Percentiles rank a stretch among this genome's conserved stretches.
Conservation (phyloP, 148 eudicot species). For the Vaccinium darrowii region DNA sequence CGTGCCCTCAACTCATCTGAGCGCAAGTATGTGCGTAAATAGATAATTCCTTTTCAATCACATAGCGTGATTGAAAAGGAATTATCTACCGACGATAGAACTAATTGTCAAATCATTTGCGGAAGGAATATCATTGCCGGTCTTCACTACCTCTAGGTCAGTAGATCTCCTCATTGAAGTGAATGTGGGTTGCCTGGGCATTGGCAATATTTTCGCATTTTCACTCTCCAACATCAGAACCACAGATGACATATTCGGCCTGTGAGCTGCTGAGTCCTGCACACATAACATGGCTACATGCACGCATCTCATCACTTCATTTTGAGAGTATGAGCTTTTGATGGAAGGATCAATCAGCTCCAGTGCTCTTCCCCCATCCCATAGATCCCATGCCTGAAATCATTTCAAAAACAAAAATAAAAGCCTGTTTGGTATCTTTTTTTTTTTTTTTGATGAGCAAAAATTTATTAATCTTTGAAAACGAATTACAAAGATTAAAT, state of each 20-base stretch:
- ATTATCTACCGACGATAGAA: conserved; percentile 45
- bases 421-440: neutral
- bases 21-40: neutral
- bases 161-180: conserved; percentile 38
- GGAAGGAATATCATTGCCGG: conserved; percentile 22
- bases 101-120: conserved; percentile 52
- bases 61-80: neutral
- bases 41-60: too few species aligned
- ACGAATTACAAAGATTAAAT: too few species aligned
- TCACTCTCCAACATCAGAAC: conserved; percentile 67
- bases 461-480: too few species aligned
- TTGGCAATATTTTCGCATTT: conserved; percentile 37
- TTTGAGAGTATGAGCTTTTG: conserved; percentile 23
- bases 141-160: conserved; percentile 25
- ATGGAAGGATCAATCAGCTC: conserved; percentile 53
- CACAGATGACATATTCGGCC: conserved; percentile 66
- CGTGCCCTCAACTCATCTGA: neutral
- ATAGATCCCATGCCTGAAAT: conserved; percentile 60
- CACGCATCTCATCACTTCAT: conserved; percentile 49
- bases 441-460: too few species aligned
- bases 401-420: conserved; percentile 4
- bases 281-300: conserved; percentile 69
- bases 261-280: conserved; percentile 45
- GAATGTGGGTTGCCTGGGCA: conserved; percentile 46
- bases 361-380: conserved; percentile 43